Base-by-base conservation (phyloP, 2,329 filamentous ascomycete genomes). In the Dactylellina leptospora region DNA sequence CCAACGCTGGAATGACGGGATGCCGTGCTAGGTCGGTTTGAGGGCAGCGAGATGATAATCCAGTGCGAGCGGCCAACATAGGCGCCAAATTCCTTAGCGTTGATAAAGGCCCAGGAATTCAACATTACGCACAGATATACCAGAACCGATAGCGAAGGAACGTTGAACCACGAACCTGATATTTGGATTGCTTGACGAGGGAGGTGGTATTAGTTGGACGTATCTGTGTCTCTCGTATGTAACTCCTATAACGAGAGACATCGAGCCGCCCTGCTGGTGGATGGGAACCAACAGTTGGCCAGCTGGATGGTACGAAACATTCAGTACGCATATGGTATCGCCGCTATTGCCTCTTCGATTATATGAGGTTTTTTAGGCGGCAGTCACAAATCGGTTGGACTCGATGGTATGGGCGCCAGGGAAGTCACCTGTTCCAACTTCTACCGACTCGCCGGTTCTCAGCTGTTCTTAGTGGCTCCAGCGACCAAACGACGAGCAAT, bases 141-240 rank as follows among this genome's bases (percentile, higher is more conserved):
- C 38, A 54, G 53, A 56, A 55, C 36, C 30, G 23, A 71, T n/a
- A 59, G 38, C 44, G 60, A 44, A 47, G 54, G 59, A 63, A 60
- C 68, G 68, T 60, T 72, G 68, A 60, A 50, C 68, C 59, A 50
- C 23, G 30, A 72, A 59, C 59, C 59, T 55, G 20, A 54, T 23
- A n/a, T 60, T 50, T 60, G 68, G 68, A 64, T 64, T 50, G 22
- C 45, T 33, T 33, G 47, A 20, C 40, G 20, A 23, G 18, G 6
- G 11, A 27, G 50, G 58, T 72, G 63, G 68, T 53, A n/a, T 50
- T 63, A 40, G 6, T 30, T n/a, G n/a, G n/a, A n/a, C n/a, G n/a
- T n/a, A n/a, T n/a, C n/a, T n/a, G n/a, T 63, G 42, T 72, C 59
- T 59, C 53, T 64, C 51, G 59, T 54, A 54, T 53, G 27, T 42